Percentiles rank a stretch among this genome's conserved stretches.
These are phyloP conservation scores for Apiotrichum gamsii DNA, from an alignment of 1,284 basidiomycete species.

Conservation along the genomic window DNA sequence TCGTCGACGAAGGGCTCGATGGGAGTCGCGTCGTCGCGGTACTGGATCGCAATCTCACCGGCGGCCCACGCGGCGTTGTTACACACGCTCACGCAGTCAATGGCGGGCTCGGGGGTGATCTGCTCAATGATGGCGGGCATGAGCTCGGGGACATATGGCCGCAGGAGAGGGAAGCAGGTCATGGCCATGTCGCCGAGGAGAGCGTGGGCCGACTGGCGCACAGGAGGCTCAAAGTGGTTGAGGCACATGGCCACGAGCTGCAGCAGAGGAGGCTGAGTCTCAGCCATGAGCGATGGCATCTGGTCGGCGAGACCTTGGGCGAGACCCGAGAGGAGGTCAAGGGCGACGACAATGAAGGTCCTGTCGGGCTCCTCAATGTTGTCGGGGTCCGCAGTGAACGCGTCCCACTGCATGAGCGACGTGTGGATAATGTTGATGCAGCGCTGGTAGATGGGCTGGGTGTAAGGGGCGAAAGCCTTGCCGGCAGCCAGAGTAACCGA, in stretches of 20 bases:
- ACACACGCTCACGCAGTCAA: slow-evolving; percentile 91
- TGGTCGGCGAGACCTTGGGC: slow-evolving; percentile 85
- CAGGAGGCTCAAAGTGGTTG: slow-evolving; percentile 88
- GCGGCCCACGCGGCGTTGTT: slow-evolving; percentile 99
- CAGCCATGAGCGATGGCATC: slow-evolving; percentile 64
- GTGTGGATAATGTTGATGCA: slow-evolving; percentile 80
- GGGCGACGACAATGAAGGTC: slow-evolving; percentile 90
- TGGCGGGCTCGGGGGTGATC: slow-evolving; percentile 63
- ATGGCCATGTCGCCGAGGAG: slow-evolving; percentile 97
- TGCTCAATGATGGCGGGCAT: slow-evolving; percentile 87
- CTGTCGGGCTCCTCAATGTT: slow-evolving; percentile 82
- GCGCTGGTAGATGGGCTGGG: slow-evolving; percentile 85
- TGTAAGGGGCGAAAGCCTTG: slow-evolving; percentile 80
- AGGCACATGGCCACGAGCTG: slow-evolving; percentile 74
- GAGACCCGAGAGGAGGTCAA: slow-evolving; percentile 90
- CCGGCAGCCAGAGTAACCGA: slow-evolving; percentile 97
- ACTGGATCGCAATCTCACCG: slow-evolving; percentile 89
- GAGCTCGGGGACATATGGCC: slow-evolving; percentile 75
- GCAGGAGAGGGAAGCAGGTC: slow-evolving; percentile 71
- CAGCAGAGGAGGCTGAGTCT: slow-evolving; percentile 67
- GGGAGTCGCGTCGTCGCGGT: slow-evolving; percentile 48
- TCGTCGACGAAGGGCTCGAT: slow-evolving; percentile 84
- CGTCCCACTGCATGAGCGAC: slow-evolving; percentile 71
- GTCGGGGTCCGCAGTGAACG: slow-evolving; percentile 59
- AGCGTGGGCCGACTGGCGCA: slow-evolving; percentile 94